phyloP scores from a whole-genome alignment of 768 basidiomycete genomes.

The Postia placenta region DNA sequence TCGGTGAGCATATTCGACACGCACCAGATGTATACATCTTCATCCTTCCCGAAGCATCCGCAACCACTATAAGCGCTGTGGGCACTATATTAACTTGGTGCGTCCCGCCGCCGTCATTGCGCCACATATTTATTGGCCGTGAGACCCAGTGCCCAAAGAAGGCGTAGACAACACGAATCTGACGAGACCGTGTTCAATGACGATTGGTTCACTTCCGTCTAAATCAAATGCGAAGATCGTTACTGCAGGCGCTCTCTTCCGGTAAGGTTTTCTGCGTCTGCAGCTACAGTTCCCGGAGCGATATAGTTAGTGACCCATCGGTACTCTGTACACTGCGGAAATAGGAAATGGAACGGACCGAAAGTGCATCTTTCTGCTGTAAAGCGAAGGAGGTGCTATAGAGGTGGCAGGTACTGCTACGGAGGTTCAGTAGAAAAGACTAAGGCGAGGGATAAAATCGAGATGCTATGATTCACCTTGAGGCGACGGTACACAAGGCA shows the following conservation, averaged over 20 bases:
- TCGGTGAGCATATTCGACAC: too few relatives aligned
- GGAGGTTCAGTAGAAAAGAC: too few relatives aligned
- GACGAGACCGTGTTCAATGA: conserved; percentile 15
- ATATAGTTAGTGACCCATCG: conserved; percentile 44
- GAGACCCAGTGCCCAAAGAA: conserved; percentile 45
- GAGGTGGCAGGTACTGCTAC: too few relatives aligned
- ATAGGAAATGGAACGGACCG: too few relatives aligned
- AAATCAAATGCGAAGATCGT: conserved; percentile 63
- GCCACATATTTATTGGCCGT: conserved; percentile 10
- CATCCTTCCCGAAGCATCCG: conserved; percentile 44
- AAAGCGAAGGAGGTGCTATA: too few relatives aligned
- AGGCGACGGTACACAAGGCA: too few relatives aligned
- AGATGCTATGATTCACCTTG: too few relatives aligned
- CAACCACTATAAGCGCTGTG: conserved; percentile 52
- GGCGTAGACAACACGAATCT: conserved; percentile 35
- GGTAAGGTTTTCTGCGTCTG: background rate
- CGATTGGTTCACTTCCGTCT: conserved; percentile 12
- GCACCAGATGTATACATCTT: too few relatives aligned
- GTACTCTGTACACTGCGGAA: too few relatives aligned
- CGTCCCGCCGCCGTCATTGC: conserved; percentile 17
- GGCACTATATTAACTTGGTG: conserved; percentile 50
- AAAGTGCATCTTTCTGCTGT: too few relatives aligned
- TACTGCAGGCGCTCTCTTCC: conserved; percentile 40
- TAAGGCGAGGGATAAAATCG: too few relatives aligned
- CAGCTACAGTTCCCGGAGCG: conserved; percentile 71